Conservation (phyloP, 805 yeast species). For the Candida sakaeoensis region DNA sequence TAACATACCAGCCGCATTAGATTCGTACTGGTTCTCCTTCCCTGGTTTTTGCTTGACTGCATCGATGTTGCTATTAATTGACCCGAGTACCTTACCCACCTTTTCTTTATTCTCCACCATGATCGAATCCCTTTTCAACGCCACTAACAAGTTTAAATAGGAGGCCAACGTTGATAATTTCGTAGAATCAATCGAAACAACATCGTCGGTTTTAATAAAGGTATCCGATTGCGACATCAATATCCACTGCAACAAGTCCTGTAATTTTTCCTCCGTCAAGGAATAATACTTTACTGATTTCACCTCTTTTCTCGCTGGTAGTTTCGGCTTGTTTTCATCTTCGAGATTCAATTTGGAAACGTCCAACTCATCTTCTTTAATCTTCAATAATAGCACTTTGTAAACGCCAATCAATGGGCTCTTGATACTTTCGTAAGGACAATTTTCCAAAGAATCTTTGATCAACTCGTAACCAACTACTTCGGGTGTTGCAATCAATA, state of each 20-base stretch:
- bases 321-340: constrained; percentile 22
- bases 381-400: constrained; percentile 57
- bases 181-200: constrained; percentile 17
- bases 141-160: constrained; percentile 51
- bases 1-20: constrained; percentile 33
- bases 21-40: constrained; percentile 12
- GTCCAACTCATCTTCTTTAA: constrained; percentile 12
- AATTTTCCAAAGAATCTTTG: constrained; percentile 56
- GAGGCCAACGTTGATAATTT: constrained; percentile 47
- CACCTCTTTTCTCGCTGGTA: constrained; percentile 32
- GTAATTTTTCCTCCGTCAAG: constrained; percentile 39
- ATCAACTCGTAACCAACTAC: constrained; percentile 56
- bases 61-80: constrained; percentile 15
- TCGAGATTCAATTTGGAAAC: constrained; percentile 8
- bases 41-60: constrained; percentile 13
- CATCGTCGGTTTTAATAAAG: constrained; percentile 20
- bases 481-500: constrained; percentile 59
- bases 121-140: constrained; percentile 21
- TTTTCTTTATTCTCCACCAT: constrained; percentile 14
- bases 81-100: constrained; percentile 14
- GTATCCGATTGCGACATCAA: constrained; percentile 33
- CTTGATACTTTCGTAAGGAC: constrained; percentile 62
- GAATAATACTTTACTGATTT: constrained; percentile 33
- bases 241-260: constrained; percentile 42
- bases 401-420: constrained; percentile 62